A percentile compares a stretch with the other conserved stretches of the same genome.
These are phyloP conservation scores for Geotrichum klebahnii DNA, from an alignment of 1,139 yeast species.

Conservation along the genomic window DNA sequence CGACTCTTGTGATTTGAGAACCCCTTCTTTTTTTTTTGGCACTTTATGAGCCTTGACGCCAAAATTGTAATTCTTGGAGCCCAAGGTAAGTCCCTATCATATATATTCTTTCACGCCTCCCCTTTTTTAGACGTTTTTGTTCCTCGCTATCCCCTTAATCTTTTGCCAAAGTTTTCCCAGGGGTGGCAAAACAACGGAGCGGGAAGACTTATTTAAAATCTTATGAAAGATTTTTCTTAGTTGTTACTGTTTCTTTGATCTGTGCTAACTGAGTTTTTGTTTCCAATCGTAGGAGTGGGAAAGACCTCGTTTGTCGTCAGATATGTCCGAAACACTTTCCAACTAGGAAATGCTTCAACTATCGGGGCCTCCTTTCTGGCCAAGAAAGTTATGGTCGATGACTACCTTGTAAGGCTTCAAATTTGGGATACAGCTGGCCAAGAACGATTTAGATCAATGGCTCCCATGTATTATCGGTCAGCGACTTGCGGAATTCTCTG, in stretches of 20 bases:
- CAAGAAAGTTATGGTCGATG: slow-evolving; percentile 82
- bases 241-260: neutral
- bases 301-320: slow-evolving; percentile 84
- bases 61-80: slow-evolving; percentile 41
- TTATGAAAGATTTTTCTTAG: neutral
- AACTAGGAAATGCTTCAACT: slow-evolving; percentile 87
- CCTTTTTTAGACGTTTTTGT: neutral
- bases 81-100: slow-evolving; percentile 32
- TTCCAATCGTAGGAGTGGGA: slow-evolving; percentile 68
- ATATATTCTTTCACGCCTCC: neutral
- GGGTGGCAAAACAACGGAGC: slow-evolving; percentile 11
- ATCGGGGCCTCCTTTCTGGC: slow-evolving; percentile 93
- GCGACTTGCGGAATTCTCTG: slow-evolving; percentile 93
- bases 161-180: neutral
- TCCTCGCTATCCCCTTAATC: neutral
- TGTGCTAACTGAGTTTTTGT: slow-evolving; percentile 9
- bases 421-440: slow-evolving; percentile 97
- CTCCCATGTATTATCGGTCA: slow-evolving; percentile 91
- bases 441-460: slow-evolving; percentile 85
- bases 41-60: slow-evolving; percentile 38
- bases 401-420: slow-evolving; percentile 78
- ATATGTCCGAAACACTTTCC: slow-evolving; percentile 85
- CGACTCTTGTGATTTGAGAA: neutral
- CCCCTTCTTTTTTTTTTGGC: neutral
- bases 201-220: neutral